Conservation (phyloP, 306 rosid species). For the Medicago lupulina region DNA sequence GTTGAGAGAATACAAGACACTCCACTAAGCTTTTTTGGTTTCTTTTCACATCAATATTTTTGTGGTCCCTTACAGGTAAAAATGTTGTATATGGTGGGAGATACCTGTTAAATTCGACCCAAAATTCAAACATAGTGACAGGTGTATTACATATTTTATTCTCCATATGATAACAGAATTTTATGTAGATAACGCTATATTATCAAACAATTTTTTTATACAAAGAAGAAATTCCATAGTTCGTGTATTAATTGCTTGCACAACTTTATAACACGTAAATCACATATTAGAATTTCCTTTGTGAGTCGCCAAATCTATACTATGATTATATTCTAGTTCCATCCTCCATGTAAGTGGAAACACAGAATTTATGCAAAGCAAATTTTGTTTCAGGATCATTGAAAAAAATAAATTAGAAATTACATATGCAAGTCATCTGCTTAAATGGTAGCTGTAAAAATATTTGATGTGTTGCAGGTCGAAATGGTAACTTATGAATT, state of each 20-base stretch:
- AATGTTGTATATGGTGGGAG: conserved; percentile 67
- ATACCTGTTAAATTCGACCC: conserved; percentile 50
- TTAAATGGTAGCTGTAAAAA: too few relatives aligned
- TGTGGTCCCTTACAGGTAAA: conserved; percentile 42
- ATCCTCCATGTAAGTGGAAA: conserved; percentile 1
- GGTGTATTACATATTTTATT: background rate
- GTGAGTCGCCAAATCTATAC: background rate
- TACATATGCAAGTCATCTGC: background rate
- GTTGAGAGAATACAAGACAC: conserved; percentile 55
- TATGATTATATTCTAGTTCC: conserved; percentile 18
- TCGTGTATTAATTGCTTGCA: background rate
- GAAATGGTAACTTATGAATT: too few relatives aligned
- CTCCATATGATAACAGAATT: background rate
- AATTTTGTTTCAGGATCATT: background rate
- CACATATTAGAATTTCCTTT: conserved; percentile 1
- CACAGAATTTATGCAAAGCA: conserved; percentile 38
- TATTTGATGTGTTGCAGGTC: too few relatives aligned
- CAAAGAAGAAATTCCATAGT: background rate
- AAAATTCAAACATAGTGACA: background rate
- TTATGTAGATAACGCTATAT: background rate
- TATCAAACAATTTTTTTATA: background rate
- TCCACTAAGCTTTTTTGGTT: conserved; percentile 39
- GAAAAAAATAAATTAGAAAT: background rate
- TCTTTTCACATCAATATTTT: background rate
- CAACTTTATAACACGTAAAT: too few relatives aligned